Evolutionary conservation across 1,284 basidiomycete species (phyloP), one percentile per base, ranked within the genome.

Genomic region (Schizopora paradoxa): DNA sequence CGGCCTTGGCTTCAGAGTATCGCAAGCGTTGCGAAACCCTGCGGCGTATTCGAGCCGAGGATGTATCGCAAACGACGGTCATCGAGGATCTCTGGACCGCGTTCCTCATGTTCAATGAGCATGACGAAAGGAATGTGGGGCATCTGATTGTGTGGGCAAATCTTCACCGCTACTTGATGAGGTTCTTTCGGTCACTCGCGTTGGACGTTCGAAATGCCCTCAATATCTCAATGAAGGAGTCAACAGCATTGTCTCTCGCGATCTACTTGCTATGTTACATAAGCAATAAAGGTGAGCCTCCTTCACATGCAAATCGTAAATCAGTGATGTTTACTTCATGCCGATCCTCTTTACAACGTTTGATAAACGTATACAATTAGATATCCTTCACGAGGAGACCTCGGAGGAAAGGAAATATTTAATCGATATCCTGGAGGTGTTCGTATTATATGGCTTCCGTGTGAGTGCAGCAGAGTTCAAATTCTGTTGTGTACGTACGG

Each of bases 141-240:
- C 45, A 47, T 22, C 62, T 74, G n/a, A 39, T 62, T 16, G 49
- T 57, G 19, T 74, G 69, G 66, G 72, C 72, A 22, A 53, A 54
- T 40, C 41, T 66, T 6, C 51, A 68, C 0, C 50, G 47, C 16
- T 67, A 61, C 57, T 34, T 62, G 2, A 13, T 54, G 7, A 51
- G 49, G 10, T 55, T 51, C n/a, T 42, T 66, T 6, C 43, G n/a
- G n/a, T n/a, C n/a, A n/a, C n/a, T n/a, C 39, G n/a, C 33, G 51
- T 2, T 56, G 56, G 41, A 55, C 5, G 26, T 33, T 23, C 33
- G 32, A n/a, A 38, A 46, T 18, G 10, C 38, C 5, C 23, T 41
- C 41, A 6, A 51, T 33, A 14, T 45, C 55, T 66, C n/a, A n/a
- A n/a, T n/a, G n/a, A 67, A 49, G 67, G 63, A 29, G 65, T 66